phyloP scores from a whole-genome alignment of 176 grass and related monocot genomes.

The Eleusine indica region DNA sequence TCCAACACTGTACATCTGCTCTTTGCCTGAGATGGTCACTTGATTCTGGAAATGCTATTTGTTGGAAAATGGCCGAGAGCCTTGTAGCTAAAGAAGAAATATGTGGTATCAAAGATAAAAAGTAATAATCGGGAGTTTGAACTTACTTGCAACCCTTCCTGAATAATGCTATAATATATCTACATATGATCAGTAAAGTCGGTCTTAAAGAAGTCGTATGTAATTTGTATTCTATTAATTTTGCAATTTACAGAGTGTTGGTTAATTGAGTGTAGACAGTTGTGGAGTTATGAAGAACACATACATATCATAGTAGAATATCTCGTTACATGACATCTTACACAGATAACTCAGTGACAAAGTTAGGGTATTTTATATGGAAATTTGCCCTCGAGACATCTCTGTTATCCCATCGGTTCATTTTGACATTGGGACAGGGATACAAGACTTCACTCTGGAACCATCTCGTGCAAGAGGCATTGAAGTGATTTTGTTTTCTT shows the following conservation, averaged over 20 bases:
- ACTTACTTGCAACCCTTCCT: background rate
- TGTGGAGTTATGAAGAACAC: background rate
- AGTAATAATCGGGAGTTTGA: background rate
- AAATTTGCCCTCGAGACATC: background rate
- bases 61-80: background rate
- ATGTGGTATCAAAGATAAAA: background rate
- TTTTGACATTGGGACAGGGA: background rate
- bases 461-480: background rate
- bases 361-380: background rate
- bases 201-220: background rate
- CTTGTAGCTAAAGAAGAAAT: background rate
- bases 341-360: background rate
- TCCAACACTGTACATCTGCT: background rate
- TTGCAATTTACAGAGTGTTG: conserved; percentile 8
- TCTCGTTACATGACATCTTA: conserved; percentile 10
- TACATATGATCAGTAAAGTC: background rate
- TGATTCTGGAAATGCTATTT: background rate
- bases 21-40: background rate
- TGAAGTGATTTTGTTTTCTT: background rate
- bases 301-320: background rate
- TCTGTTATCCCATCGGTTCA: background rate
- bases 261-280: background rate
- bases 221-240: background rate
- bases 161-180: background rate
- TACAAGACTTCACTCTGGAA: background rate